Evolutionary conservation across 306 rosid species (phyloP).

Genomic region (Crotalaria pallida): DNA sequence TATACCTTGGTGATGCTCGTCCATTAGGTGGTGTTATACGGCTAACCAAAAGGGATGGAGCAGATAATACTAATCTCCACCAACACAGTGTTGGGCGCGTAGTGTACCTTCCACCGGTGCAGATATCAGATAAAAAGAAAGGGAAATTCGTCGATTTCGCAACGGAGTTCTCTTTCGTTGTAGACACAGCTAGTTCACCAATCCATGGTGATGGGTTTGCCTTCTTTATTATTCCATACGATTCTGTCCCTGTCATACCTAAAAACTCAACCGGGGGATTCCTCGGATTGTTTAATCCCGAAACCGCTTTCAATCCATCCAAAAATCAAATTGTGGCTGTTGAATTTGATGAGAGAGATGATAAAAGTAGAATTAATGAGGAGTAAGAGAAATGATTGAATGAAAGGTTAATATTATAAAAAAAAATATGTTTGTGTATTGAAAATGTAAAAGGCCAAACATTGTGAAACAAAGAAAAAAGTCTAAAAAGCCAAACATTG

Average conservation of each 20-base stretch:
- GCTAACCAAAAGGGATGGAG: constrained; percentile 1
- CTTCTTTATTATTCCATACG: constrained; percentile 47
- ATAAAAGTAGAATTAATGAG: no score
- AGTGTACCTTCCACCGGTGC: background rate
- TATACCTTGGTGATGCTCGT: background rate
- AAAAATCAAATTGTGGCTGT: constrained; percentile 39
- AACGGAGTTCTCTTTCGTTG: background rate
- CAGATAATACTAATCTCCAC: background rate
- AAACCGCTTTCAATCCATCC: constrained; percentile 1
- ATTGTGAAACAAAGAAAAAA: no score
- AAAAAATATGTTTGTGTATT: no score
- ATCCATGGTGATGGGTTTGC: no score
- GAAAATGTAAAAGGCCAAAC: no score
- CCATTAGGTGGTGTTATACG: background rate
- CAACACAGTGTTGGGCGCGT: background rate
- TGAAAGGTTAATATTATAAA: no score
- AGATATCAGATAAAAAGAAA: background rate
- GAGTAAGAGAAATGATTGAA: no score
- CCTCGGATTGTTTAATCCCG: constrained; percentile 19
- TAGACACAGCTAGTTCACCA: no score
- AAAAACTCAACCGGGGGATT: constrained; percentile 19
- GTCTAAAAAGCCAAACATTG: no score
- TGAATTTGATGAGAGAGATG: constrained; percentile 64
- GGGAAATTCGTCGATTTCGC: background rate
- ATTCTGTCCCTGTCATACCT: constrained; percentile 18